Conservation (phyloP, 148 eudicot genomes). For the Camellia lanceoleosa region DNA sequence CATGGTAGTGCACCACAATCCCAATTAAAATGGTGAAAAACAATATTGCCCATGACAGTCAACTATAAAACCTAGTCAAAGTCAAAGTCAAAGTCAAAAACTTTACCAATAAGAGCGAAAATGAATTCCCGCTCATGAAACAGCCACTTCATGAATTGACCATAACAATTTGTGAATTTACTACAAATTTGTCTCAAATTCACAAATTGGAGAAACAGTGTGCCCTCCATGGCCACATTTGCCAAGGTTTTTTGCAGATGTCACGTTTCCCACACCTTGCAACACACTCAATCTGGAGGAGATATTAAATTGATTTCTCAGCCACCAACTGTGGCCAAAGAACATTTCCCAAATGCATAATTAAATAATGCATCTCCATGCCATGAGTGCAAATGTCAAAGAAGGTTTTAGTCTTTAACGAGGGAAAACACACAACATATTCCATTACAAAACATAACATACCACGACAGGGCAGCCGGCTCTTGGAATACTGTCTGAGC, state of each 20-base stretch:
- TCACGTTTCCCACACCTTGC: background rate
- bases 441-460: constrained; percentile 60
- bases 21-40: background rate
- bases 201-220: background rate
- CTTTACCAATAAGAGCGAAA: background rate
- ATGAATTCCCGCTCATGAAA: background rate
- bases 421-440: background rate
- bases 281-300: background rate
- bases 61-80: background rate
- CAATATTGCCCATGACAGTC: background rate
- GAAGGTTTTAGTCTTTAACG: constrained; percentile 1
- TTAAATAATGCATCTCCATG: background rate
- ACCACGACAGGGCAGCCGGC: constrained; percentile 99
- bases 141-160: background rate
- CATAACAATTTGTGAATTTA: background rate
- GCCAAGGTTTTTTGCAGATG: background rate
- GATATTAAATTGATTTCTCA: background rate
- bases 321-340: constrained; percentile 1
- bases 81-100: background rate
- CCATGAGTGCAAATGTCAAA: background rate
- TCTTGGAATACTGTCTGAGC: constrained; percentile 88
- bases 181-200: background rate
- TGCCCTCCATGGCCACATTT: background rate
- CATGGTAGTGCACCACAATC: background rate
- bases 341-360: background rate